Evolutionary conservation across 345 rosid genomes (phyloP).

Genomic region (Populus euphratica): DNA sequence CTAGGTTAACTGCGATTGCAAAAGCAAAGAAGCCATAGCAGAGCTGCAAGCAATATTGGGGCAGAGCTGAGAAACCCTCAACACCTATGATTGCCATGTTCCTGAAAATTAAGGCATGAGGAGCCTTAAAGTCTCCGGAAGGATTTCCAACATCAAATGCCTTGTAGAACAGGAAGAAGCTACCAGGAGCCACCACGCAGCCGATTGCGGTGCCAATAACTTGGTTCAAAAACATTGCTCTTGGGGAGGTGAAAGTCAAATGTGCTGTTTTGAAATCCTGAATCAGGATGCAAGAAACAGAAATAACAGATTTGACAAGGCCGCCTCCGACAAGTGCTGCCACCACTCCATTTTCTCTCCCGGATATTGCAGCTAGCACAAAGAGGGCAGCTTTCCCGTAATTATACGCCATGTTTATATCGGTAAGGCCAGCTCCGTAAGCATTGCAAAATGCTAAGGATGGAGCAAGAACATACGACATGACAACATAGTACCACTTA

Average conservation of each 20-base stretch:
- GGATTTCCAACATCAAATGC: constrained; percentile 91
- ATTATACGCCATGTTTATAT: constrained; percentile 94
- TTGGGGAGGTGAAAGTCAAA: constrained; percentile 74
- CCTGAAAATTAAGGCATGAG: constrained; percentile 80
- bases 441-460: constrained; percentile 91
- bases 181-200: constrained; percentile 68
- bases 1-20: constrained; percentile 58
- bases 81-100: constrained; percentile 72
- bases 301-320: constrained; percentile 76
- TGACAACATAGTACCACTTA: constrained; percentile 75
- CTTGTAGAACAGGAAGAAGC: constrained; percentile 84
- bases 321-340: constrained; percentile 89
- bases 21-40: constrained; percentile 73
- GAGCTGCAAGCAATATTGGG: constrained; percentile 52
- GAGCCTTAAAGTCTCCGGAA: constrained; percentile 78
- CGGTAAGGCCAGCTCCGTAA: constrained; percentile 92
- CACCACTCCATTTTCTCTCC: constrained; percentile 69
- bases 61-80: constrained; percentile 62
- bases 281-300: constrained; percentile 82
- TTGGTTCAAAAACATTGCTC: constrained; percentile 87
- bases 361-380: constrained; percentile 66
- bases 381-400: constrained; percentile 90
- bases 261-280: constrained; percentile 95
- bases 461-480: constrained; percentile 82
- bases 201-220: constrained; percentile 72